Percentiles rank a stretch among this genome's conserved stretches.
phyloP scores from a whole-genome alignment of 495 filamentous ascomycete genomes.

The Apiosordaria backusii region DNA sequence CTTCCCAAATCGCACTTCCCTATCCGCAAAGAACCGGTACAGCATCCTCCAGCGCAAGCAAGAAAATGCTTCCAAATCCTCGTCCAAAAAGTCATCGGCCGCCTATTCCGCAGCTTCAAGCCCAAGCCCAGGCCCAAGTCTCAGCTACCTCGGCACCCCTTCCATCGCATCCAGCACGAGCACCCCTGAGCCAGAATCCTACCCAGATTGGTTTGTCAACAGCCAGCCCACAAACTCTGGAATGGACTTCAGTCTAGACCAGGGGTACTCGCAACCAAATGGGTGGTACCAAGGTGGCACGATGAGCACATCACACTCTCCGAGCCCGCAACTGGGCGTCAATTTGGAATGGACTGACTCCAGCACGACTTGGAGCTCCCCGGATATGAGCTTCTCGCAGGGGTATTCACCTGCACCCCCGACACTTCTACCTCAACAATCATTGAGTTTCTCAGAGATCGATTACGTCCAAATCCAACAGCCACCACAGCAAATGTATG shows the following conservation, averaged over 20 bases:
- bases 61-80: conserved; percentile 4
- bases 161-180: not conserved
- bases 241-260: not conserved
- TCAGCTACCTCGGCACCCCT: not conserved
- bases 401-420: not conserved
- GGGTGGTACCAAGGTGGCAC: not conserved
- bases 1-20: conserved; percentile 35
- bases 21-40: conserved; percentile 39
- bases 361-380: not conserved
- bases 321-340: not conserved
- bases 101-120: not conserved
- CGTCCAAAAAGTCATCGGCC: not conserved
- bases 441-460: not conserved
- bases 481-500: not conserved
- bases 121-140: conserved; percentile 1
- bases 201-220: not conserved
- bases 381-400: not conserved
- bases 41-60: conserved; percentile 30
- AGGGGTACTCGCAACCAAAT: not conserved
- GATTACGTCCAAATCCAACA: not conserved
- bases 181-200: conserved; percentile 2
- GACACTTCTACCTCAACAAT: not conserved
- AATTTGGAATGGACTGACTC: not conserved
- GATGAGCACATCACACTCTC: not conserved
- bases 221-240: not conserved